Evolutionary conservation across 768 basidiomycete species (phyloP).

Genomic region (Pisolithus tinctorius): DNA sequence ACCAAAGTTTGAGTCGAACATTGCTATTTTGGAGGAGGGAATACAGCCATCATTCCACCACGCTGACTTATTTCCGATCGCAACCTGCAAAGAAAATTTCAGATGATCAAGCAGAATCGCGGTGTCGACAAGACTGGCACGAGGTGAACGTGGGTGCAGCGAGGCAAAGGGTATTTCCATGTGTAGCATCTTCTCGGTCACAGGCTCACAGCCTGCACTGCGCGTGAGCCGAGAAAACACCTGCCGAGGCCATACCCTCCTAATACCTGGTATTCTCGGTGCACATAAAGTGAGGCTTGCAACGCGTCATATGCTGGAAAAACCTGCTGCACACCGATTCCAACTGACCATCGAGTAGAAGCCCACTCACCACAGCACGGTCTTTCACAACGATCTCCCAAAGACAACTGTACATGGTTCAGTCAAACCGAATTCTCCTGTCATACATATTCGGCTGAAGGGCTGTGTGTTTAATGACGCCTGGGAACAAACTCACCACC

Average conservation of each 20-base stretch:
- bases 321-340: background rate
- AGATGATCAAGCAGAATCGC: slow-evolving; percentile 13
- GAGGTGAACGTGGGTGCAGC: slow-evolving; percentile 23
- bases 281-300: background rate
- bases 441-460: background rate
- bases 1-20: background rate
- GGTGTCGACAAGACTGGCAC: slow-evolving; percentile 23
- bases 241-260: slow-evolving; percentile 11
- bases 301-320: background rate
- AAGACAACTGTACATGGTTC: background rate
- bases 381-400: too few species aligned
- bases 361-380: background rate
- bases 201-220: slow-evolving; percentile 3
- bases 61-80: slow-evolving; percentile 26
- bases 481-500: slow-evolving; percentile 8
- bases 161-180: slow-evolving; percentile 18
- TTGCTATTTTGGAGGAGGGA: slow-evolving; percentile 13
- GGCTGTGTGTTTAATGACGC: slow-evolving; percentile 4
- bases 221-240: slow-evolving; percentile 13
- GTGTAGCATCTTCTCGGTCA: slow-evolving; percentile 3
- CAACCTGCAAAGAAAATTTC: slow-evolving; percentile 9
- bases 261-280: background rate
- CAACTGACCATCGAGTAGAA: background rate
- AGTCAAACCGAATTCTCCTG: background rate
- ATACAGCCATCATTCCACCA: slow-evolving; percentile 19